Base-by-base conservation (phyloP, 345 rosid genomes). In the Gossypium australe region DNA sequence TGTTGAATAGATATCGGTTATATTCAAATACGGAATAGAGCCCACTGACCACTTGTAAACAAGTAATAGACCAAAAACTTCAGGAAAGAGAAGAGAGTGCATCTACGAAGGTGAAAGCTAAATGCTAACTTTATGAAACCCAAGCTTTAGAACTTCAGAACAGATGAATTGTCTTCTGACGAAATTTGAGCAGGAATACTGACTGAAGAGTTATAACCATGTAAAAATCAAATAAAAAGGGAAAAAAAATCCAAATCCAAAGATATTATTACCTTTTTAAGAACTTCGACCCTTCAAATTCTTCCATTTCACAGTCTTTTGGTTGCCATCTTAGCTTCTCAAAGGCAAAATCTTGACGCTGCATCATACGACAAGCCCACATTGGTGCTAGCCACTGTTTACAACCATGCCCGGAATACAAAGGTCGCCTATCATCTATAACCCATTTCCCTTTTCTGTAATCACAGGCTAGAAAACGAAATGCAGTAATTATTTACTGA, bases 281-380 rank as follows among this genome's bases (percentile, higher is more conserved):
- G 86, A 94, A 94, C 84, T 84, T 87, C 73, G 88, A 77, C 45
- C 82, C 87, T 81, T 90, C 89, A 76, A 94, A 94, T 55, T 80
- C 89, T 82, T 91, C 95, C 88, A 94, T 84, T 77, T 87, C 76
- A 83, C 98, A 94, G 79, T 82, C 79, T 80, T 86, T 89, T 29
- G 98, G 94, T 73, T 89, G 95, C 98, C 98, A 94, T 67, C 89
- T 82, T 58, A 89, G 72, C 53, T 72, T 88, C 83, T 94, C 98
- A 57, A 84, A 92, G 60, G 91, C 80, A 81, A 94, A 94, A 81
- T 94, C 96, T 73, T 80, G 85, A 49, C 98, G 94, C 77, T 92
- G 94, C 84, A 89, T 94, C 84, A 89, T 78, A 77, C 90, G 86
- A 81, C 98, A 94, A 17, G 98, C 97, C 98, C 98, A 94, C 98